Evolutionary conservation across 2,329 filamentous ascomycete genomes (phyloP), one percentile per base, ranked within the genome.

Genomic region (Xylariaceae sp.): DNA sequence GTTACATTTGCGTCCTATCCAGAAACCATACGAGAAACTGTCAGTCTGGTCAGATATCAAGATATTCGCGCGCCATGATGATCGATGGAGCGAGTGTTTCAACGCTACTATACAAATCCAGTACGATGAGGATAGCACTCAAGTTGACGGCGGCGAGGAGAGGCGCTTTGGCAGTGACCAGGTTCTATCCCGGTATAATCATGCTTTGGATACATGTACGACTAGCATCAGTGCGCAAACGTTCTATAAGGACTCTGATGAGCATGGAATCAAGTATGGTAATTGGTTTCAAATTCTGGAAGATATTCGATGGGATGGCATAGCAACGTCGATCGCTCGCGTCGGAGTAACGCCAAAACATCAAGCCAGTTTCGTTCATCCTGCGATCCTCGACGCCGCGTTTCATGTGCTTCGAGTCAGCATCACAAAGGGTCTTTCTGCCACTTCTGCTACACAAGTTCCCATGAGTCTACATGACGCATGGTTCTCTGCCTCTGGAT

Each of bases 381-480:
- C 73, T 1, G 67, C 69, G 9, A 60, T 74, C 6, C 58, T 76
- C 3, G 74, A 76, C 51, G 60, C 66, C 0, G 65, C 64, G 8
- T 66, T 75, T 43, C 71, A 74, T 5, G 58, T 70, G 10, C 46
- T 71, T 7, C 49, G 61, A 15, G 64, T 62, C 3, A 64, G 59
- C 29, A 57, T 58, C 8, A 59, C 67, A 2, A 45, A 59, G 8
- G 62, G 62, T 10, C 50, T 64, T 3, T 32, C 50, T 4, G 23
- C 53, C 20, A 54, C 48, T 6, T 54, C 58, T 10, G 47, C 50
- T 2, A 64, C 64, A n/a, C 65, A 68, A 6, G 62, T 75, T 10
- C 71, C 72, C 4, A 59, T 64, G 13, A 49, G 57, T 15, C 41
- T 73, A 4, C 35, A 41, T 6, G 59, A 72, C 40, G 67, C 66